Conservation (phyloP, 371 early-diverging fungal genomes). For the Mortierella sp. region DNA sequence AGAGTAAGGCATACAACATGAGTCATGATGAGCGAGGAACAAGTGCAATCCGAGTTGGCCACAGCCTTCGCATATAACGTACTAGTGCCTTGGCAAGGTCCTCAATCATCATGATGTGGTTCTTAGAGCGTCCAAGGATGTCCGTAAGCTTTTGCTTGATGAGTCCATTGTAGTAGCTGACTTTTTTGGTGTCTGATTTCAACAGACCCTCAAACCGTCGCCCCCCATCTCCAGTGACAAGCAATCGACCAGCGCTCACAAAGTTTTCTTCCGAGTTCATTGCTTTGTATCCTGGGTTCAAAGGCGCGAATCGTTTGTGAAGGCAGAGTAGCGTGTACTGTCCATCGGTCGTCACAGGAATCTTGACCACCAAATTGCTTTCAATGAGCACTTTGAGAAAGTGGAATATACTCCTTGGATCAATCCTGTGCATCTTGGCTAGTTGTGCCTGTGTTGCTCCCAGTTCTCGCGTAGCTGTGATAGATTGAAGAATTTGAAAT, state of each 20-base stretch:
- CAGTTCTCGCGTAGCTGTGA: conserved; percentile 57
- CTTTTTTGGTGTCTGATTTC: conserved; percentile 30
- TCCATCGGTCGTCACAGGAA: conserved; percentile 52
- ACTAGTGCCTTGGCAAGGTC: conserved; percentile 45
- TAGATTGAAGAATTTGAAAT: conserved; percentile 43
- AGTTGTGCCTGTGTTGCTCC: conserved; percentile 70
- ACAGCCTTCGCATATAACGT: neutral
- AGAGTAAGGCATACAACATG: neutral
- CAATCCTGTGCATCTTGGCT: conserved; percentile 57
- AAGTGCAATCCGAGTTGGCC: neutral
- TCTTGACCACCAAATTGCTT: conserved; percentile 58
- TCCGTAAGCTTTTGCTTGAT: conserved; percentile 47
- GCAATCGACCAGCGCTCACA: conserved; percentile 11
- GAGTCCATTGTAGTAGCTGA: conserved; percentile 46
- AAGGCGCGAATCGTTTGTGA: conserved; percentile 25
- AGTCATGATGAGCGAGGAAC: neutral
- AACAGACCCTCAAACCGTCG: conserved; percentile 39
- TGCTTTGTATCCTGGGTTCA: conserved; percentile 40
- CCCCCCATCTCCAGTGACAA: conserved; percentile 25
- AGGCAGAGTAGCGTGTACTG: conserved; percentile 57
- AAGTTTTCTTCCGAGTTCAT: conserved; percentile 30
- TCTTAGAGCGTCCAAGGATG: conserved; percentile 41
- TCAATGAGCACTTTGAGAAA: conserved; percentile 62
- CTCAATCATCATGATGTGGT: conserved; percentile 32
- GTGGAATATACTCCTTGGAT: conserved; percentile 73